A percentile compares a stretch with the other conserved stretches of the same genome.
Evolutionary conservation across 495 filamentous ascomycete genomes (phyloP).

Genomic region (Aspergillus bertholletiae): DNA sequence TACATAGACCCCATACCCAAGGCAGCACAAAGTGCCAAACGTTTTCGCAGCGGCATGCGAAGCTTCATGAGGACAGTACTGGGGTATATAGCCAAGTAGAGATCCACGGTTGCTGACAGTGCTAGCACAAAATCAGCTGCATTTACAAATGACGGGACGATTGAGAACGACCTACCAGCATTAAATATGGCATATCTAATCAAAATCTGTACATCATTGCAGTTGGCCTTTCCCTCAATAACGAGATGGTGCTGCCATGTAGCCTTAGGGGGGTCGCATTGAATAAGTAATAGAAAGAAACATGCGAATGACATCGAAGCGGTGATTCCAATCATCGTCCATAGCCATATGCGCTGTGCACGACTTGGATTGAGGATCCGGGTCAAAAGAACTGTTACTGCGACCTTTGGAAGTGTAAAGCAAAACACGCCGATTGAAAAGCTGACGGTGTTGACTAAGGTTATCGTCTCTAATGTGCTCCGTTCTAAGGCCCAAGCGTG

Average conservation of each 20-base stretch:
- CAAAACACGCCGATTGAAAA: slow-evolving; percentile 38
- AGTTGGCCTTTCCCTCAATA: slow-evolving; percentile 22
- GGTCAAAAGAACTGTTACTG: slow-evolving; percentile 31
- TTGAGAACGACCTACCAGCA: slow-evolving; percentile 19
- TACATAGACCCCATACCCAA: slow-evolving; percentile 40
- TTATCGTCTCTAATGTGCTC: slow-evolving; percentile 10
- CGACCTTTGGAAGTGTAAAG: slow-evolving; percentile 41
- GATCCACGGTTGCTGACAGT: slow-evolving; percentile 40
- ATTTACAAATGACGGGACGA: not conserved
- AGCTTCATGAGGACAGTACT: slow-evolving; percentile 40
- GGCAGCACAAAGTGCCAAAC: slow-evolving; percentile 39
- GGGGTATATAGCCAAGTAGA: slow-evolving; percentile 51
- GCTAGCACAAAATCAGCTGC: slow-evolving; percentile 4
- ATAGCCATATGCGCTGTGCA: slow-evolving; percentile 26
- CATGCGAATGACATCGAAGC: slow-evolving; percentile 17
- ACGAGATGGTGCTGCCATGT: slow-evolving; percentile 37
- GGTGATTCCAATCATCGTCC: slow-evolving; percentile 19
- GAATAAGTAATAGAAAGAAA: slow-evolving; percentile 32
- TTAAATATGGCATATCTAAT: slow-evolving; percentile 34
- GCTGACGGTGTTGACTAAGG: slow-evolving; percentile 29
- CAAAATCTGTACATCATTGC: slow-evolving; percentile 29
- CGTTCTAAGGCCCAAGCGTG: slow-evolving; percentile 5
- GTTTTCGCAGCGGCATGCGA: slow-evolving; percentile 43
- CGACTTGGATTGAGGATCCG: slow-evolving; percentile 34
- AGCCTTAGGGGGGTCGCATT: slow-evolving; percentile 37